phyloP scores from a whole-genome alignment of 495 filamentous ascomycete species.

The Immersiella caudata region DNA sequence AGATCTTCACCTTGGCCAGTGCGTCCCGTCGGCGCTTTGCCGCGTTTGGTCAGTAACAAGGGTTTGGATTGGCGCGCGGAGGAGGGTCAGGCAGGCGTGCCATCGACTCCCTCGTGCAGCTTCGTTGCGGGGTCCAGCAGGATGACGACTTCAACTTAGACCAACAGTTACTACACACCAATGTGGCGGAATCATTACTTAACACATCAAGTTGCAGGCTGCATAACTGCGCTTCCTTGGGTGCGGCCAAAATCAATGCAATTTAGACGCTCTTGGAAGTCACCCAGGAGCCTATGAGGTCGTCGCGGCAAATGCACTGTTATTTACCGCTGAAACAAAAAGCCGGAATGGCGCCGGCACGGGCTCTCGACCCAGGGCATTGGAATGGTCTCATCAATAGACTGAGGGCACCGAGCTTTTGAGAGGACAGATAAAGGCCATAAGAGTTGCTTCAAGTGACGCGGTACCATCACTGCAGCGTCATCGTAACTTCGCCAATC shows the following conservation, averaged over 20 bases:
- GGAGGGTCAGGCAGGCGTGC: neutral
- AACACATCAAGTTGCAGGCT: neutral
- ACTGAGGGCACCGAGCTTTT: neutral
- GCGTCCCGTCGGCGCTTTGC: constrained; percentile 21
- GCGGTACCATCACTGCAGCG: neutral
- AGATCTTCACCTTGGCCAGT: constrained; percentile 21
- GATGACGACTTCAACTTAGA: neutral
- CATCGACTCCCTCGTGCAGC: neutral
- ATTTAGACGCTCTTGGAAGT: neutral
- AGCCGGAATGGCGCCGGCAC: constrained; percentile 16
- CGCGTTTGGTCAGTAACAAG: neutral
- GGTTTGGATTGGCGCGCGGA: neutral
- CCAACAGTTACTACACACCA: neutral
- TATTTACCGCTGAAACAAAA: constrained; percentile 14
- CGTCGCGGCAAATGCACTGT: neutral
- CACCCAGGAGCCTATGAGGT: neutral
- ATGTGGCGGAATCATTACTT: neutral
- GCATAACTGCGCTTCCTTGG: neutral
- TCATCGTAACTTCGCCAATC: neutral
- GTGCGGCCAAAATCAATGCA: neutral
- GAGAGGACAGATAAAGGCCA: neutral
- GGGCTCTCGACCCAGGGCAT: constrained; percentile 4
- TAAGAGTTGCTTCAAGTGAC: neutral
- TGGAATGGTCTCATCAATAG: neutral
- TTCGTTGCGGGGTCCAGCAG: neutral